These are phyloP conservation scores for Ophiostoma perfectum DNA, from an alignment of 2,329 filamentous ascomycete species.

Conservation along the genomic window DNA sequence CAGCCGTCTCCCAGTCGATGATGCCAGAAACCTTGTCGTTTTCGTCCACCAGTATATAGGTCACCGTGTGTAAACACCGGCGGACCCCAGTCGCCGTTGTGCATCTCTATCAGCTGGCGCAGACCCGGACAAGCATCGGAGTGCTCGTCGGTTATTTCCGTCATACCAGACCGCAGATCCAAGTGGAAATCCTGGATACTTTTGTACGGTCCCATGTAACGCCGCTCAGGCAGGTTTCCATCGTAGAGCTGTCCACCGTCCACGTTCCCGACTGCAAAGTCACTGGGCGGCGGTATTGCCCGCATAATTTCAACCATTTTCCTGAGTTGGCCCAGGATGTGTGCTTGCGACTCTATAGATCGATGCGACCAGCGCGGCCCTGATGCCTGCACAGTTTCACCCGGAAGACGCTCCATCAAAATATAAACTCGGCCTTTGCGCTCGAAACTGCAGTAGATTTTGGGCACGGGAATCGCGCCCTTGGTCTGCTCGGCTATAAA, in stretches of 20 bases:
- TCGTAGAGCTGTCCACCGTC: constrained; percentile 31
- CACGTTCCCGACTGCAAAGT: constrained; percentile 26
- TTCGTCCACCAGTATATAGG: constrained; percentile 21
- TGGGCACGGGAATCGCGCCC: constrained; percentile 39
- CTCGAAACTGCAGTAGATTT: constrained; percentile 41
- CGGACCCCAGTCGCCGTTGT: background rate
- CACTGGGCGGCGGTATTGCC: background rate
- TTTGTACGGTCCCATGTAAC: constrained; percentile 11
- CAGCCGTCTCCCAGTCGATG: constrained; percentile 21
- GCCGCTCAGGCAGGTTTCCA: constrained; percentile 26
- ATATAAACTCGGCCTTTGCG: constrained; percentile 40
- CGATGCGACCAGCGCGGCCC: constrained; percentile 22
- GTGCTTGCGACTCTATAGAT: background rate
- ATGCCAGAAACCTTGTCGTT: constrained; percentile 17
- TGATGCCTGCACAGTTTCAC: constrained; percentile 23
- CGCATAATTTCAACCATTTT: constrained; percentile 4
- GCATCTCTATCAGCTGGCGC: constrained; percentile 6
- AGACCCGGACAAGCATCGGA: background rate
- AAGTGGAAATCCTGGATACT: constrained; percentile 9
- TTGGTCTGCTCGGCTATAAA: constrained; percentile 33
- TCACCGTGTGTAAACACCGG: constrained; percentile 22
- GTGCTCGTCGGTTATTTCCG: background rate
- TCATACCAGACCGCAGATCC: background rate
- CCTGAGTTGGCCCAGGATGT: constrained; percentile 7
- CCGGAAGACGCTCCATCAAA: constrained; percentile 39